These are phyloP conservation scores for Penicillium sp. DNA, from an alignment of 2,329 filamentous ascomycete species.

Conservation along the genomic window DNA sequence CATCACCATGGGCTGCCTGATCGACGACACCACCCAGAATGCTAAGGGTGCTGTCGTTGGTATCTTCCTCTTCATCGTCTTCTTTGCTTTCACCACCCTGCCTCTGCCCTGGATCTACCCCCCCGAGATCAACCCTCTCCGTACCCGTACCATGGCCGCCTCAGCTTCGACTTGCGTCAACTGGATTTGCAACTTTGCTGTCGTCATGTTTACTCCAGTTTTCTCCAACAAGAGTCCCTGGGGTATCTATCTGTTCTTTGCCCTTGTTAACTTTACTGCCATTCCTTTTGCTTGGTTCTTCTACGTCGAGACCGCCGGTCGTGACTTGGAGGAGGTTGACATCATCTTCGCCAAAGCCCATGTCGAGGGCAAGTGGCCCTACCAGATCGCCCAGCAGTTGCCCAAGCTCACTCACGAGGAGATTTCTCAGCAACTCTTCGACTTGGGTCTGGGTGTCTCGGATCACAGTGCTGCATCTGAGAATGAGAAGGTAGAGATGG, in stretches of 20 bases:
- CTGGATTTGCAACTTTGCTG: conserved; percentile 49
- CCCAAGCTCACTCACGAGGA: conserved; percentile 13
- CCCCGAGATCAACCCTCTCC: conserved; percentile 49
- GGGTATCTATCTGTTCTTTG: conserved; percentile 32
- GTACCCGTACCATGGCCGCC: conserved; percentile 52
- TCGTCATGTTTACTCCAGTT: conserved; percentile 32
- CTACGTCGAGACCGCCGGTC: conserved; percentile 27
- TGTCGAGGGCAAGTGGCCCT: conserved; percentile 16
- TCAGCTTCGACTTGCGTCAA: conserved; percentile 48
- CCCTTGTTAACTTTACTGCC: conserved; percentile 21
- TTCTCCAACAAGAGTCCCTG: conserved; percentile 26
- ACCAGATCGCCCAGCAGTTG: conserved; percentile 20
- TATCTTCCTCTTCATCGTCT: conserved; percentile 63
- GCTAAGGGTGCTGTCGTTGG: conserved; percentile 23
- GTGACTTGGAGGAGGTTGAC: conserved; percentile 30
- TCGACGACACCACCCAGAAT: conserved; percentile 12
- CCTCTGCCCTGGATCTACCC: conserved; percentile 55
- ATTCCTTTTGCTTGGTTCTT: conserved; percentile 29
- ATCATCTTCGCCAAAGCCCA: conserved; percentile 24
- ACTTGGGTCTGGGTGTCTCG: not conserved
- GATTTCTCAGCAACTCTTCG: not conserved
- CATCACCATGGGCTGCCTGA: conserved; percentile 22
- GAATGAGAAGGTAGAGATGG: conserved; percentile 4
- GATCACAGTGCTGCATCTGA: not conserved
- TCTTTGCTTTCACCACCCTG: conserved; percentile 60